Evolutionary conservation across 257 asterid genomes (phyloP).

Genomic region (Jacaranda copaia): DNA sequence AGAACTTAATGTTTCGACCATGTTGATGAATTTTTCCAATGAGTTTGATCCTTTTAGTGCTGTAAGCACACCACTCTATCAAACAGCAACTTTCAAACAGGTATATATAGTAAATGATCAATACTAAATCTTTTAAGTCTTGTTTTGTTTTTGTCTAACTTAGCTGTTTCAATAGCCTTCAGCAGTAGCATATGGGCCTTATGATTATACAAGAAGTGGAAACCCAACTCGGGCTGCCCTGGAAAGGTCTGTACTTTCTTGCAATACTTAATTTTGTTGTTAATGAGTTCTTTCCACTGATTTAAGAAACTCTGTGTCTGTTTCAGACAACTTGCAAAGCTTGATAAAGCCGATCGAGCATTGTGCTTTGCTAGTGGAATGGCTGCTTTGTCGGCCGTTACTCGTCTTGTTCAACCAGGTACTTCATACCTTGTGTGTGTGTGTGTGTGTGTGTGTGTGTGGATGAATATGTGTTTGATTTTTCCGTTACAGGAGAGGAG

Average conservation of each 20-base stretch:
- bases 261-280: neutral
- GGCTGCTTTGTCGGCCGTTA: slow-evolving; percentile 79
- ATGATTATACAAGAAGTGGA: slow-evolving; percentile 79
- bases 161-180: slow-evolving; percentile 57
- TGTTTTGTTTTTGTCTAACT: too few relatives aligned
- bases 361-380: slow-evolving; percentile 80
- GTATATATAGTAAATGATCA: too few relatives aligned
- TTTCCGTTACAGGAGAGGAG: slow-evolving; percentile 67
- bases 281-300: neutral
- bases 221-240: slow-evolving; percentile 75
- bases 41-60: too few relatives aligned
- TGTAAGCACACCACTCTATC: too few relatives aligned
- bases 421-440: slow-evolving; percentile 2
- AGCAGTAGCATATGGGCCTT: slow-evolving; percentile 60
- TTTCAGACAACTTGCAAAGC: slow-evolving; percentile 70
- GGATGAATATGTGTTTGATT: neutral
- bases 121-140: too few relatives aligned
- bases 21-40: too few relatives aligned
- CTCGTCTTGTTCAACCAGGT: slow-evolving; percentile 71
- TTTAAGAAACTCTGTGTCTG: slow-evolving; percentile 5
- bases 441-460: neutral
- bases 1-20: too few relatives aligned
- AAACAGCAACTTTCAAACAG: too few relatives aligned
- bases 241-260: slow-evolving; percentile 53
- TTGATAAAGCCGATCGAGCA: slow-evolving; percentile 77